Evolutionary conservation across 116 monocot genomes (phyloP).

Genomic region (Iris pallida): DNA sequence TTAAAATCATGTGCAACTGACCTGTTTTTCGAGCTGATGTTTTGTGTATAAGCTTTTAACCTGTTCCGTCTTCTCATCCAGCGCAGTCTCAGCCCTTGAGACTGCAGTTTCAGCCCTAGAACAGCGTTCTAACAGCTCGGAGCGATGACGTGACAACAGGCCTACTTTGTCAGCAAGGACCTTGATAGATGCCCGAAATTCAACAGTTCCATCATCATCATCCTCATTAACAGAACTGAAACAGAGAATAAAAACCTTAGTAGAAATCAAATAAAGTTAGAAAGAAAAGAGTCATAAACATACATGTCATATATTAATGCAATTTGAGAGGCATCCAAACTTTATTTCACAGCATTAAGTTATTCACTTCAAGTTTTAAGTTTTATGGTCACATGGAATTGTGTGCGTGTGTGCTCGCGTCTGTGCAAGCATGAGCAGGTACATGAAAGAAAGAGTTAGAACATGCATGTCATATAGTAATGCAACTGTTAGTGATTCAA

Average conservation of each 20-base stretch:
- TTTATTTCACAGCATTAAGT: too few relatives aligned
- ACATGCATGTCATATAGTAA: too few relatives aligned
- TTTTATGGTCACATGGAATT: too few relatives aligned
- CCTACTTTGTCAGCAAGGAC: constrained; percentile 75
- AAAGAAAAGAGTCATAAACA: too few relatives aligned
- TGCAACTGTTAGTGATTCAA: too few relatives aligned
- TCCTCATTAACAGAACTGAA: constrained; percentile 66
- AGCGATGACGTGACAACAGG: constrained; percentile 23
- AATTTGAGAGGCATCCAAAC: too few relatives aligned
- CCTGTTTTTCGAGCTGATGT: constrained; percentile 84
- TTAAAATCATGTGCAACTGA: constrained; percentile 5
- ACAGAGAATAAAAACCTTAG: not conserved
- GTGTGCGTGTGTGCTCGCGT: too few relatives aligned
- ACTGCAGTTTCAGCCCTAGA: constrained; percentile 22
- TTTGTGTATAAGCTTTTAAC: constrained; percentile 69
- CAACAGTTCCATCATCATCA: constrained; percentile 58
- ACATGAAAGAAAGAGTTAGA: too few relatives aligned
- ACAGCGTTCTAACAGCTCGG: constrained; percentile 16
- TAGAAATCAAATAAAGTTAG: too few relatives aligned
- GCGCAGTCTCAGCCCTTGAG: constrained; percentile 9
- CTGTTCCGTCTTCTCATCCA: constrained; percentile 80
- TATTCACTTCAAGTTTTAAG: too few relatives aligned
- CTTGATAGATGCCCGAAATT: constrained; percentile 66
- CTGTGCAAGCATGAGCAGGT: too few relatives aligned
- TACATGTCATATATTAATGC: too few relatives aligned